Percentiles rank a stretch among this genome's conserved stretches.
phyloP scores from a whole-genome alignment of 2,329 filamentous ascomycete genomes.

The Lasiodiplodia sp. region DNA sequence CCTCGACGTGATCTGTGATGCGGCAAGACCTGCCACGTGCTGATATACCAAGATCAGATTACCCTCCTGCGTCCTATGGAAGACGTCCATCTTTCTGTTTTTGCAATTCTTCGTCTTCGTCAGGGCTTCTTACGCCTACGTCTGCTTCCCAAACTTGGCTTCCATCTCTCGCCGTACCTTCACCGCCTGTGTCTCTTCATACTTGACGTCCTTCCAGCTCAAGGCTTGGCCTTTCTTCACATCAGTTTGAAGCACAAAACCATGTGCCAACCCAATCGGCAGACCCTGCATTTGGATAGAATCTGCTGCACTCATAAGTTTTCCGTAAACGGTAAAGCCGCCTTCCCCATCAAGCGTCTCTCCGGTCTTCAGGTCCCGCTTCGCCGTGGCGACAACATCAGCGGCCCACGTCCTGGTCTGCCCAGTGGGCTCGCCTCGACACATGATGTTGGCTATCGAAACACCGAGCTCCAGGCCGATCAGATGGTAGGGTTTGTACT shows the following conservation, averaged over 20 bases:
- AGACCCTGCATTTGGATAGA: constrained; percentile 53
- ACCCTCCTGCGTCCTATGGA: no score
- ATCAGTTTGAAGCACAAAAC: constrained; percentile 50
- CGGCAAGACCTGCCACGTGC: no score
- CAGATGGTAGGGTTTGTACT: constrained; percentile 58
- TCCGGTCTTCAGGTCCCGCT: constrained; percentile 53
- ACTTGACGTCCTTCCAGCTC: constrained; percentile 57
- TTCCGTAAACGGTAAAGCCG: constrained; percentile 56
- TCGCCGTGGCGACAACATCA: constrained; percentile 57
- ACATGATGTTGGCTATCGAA: constrained; percentile 55
- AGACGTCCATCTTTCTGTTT: no score
- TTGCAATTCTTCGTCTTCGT: no score
- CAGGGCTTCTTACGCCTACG: no score
- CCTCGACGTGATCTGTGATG: no score
- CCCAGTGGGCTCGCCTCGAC: constrained; percentile 55
- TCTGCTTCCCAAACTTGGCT: constrained; percentile 37
- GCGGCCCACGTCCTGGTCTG: constrained; percentile 54
- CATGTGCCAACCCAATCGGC: constrained; percentile 54
- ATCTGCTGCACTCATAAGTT: constrained; percentile 50
- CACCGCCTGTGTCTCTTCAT: constrained; percentile 49
- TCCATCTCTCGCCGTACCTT: constrained; percentile 55
- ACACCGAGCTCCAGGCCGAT: constrained; percentile 57
- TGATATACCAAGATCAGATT: no score
- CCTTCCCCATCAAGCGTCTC: constrained; percentile 57
- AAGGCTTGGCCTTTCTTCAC: constrained; percentile 52